Base-by-base conservation (phyloP, 2,329 filamentous ascomycete species). In the Hysterium pulicare region DNA sequence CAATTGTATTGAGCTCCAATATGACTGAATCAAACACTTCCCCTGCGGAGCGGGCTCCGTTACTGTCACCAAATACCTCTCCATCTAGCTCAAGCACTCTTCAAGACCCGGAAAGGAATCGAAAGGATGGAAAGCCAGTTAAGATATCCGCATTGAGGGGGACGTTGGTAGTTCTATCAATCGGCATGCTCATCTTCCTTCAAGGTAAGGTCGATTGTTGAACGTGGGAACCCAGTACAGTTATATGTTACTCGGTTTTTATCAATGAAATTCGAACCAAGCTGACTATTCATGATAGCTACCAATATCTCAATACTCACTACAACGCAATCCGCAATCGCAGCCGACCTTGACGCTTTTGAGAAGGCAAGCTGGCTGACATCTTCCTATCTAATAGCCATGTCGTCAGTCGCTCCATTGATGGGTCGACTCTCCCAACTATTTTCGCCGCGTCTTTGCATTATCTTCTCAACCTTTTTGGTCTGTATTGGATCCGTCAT, bases 221-320 rank as follows among this genome's bases (percentile, higher is more conserved):
- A n/a, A n/a, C n/a, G n/a, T n/a, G n/a, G n/a, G n/a, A n/a, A n/a
- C n/a, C n/a, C n/a, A n/a, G n/a, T n/a, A n/a, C n/a, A n/a, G n/a
- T n/a, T n/a, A n/a, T n/a, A n/a, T n/a, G n/a, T n/a, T n/a, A n/a
- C n/a, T n/a, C n/a, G n/a, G n/a, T n/a, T n/a, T n/a, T n/a, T n/a
- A n/a, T n/a, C n/a, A n/a, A n/a, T n/a, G n/a, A n/a, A n/a, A n/a
- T n/a, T n/a, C n/a, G n/a, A n/a, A n/a, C n/a, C n/a, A n/a, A n/a
- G n/a, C n/a, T n/a, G n/a, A n/a, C n/a, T n/a, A n/a, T n/a, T n/a
- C n/a, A n/a, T n/a, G n/a, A 35, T 45, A 76, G 75, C 76, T 13
- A 75, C 78, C 48, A 93, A 93, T 58, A 87, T 90, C 68, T 87
- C 83, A 10, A 82, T 88, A 53, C 83, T 94, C 59, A 87, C 86